These are phyloP conservation scores for Trametes sanguinea DNA, from an alignment of 768 basidiomycete genomes.

Conservation along the genomic window DNA sequence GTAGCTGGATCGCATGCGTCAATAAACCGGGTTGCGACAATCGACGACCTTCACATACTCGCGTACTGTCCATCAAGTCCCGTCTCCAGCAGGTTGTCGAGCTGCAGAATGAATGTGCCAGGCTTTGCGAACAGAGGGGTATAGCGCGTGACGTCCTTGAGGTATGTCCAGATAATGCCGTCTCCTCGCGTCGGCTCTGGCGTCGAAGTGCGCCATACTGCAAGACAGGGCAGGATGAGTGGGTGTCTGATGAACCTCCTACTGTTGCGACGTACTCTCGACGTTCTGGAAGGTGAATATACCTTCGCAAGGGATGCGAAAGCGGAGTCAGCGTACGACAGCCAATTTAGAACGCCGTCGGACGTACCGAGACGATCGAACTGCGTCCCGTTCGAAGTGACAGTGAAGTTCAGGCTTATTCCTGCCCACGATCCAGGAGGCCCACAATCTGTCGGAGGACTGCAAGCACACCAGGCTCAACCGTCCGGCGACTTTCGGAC, in stretches of 20 bases:
- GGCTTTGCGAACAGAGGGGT: constrained; percentile 67
- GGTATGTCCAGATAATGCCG: constrained; percentile 78
- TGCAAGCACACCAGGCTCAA: constrained; percentile 27
- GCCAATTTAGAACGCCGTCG: neutral
- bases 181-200: constrained; percentile 67
- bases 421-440: constrained; percentile 71
- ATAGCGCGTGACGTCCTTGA: constrained; percentile 76
- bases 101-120: constrained; percentile 70
- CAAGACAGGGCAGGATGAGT: neutral
- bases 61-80: constrained; percentile 69
- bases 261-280: constrained; percentile 54
- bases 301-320: constrained; percentile 32
- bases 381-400: constrained; percentile 76
- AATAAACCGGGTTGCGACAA: neutral
- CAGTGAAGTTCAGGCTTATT: constrained; percentile 74
- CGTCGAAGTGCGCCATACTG: constrained; percentile 82
- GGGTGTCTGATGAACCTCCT: too few relatives aligned
- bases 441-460: constrained; percentile 75
- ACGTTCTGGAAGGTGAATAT: constrained; percentile 78
- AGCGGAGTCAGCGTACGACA: neutral
- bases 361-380: constrained; percentile 52
- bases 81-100: constrained; percentile 66
- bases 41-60: constrained; percentile 38
- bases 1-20: constrained; percentile 44
- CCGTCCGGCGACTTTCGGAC: too few relatives aligned